Evolutionary conservation across 768 basidiomycete genomes (phyloP), one percentile per base, ranked within the genome.

Genomic region (Boletus patriciae): DNA sequence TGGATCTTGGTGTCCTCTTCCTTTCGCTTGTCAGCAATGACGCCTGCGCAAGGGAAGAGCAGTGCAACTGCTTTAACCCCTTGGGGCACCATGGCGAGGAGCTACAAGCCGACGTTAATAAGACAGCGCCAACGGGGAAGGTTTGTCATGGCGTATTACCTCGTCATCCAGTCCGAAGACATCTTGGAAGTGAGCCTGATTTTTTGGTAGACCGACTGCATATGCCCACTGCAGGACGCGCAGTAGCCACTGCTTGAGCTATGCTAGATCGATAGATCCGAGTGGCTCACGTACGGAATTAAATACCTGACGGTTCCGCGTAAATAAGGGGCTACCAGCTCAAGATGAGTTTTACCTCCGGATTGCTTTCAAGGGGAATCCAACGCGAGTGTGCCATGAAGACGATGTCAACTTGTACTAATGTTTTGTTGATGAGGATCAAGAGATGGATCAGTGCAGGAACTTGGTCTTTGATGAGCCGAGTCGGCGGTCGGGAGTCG

Each of bases 61-160:
- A 98, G 76, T 8, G 96, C 75, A 10, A 97, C 82, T 0, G 95
- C 95, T 66, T 88, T 88, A 33, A 88, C 88, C 0, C 90, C 93
- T 59, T 78, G 69, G 0, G 88, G 78, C 0, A 95, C 86, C 66
- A 91, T 78, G 0, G 55, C 73, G 3, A 96, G 82, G 34, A 94
- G 79, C 83, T 97, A 40, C 19, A 23, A 23, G 11, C 23, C 33
- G 16, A 34, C 33, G 12, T 34, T 16, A n/a, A 25, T 36, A 16
- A 50, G 23, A 38, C 21, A 33, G 23, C 18, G 9, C 6, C 3
- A 36, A 38, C 3, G n/a, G 45, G 21, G 27, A 23, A 21, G 3
- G 12, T 15, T 13, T 3, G 34, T 10, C 18, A 29, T 25, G 29
- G 64, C 73, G 50, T 46, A 10, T 18, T 46, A 86, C 89, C 68